phyloP scores from a whole-genome alignment of 2,329 filamentous ascomycete genomes.

The Erysiphe pulchra region DNA sequence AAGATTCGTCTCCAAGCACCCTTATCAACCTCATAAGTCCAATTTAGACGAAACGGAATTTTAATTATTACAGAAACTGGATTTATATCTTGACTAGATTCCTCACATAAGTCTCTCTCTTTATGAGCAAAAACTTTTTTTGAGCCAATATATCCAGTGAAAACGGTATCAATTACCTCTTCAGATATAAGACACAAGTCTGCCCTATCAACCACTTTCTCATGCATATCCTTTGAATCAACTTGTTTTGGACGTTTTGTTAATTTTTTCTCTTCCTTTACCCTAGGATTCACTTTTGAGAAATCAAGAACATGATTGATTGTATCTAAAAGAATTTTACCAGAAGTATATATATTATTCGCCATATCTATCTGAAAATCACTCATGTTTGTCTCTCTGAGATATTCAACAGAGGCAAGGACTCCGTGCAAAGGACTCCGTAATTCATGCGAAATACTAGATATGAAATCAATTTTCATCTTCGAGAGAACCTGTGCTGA shows the following conservation, averaged over 20 bases:
- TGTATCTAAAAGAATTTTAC: slow-evolving; percentile 25
- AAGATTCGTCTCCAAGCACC: slow-evolving; percentile 25
- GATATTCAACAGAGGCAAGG: slow-evolving; percentile 24
- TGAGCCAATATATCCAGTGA: slow-evolving; percentile 8
- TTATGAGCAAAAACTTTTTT: slow-evolving; percentile 8
- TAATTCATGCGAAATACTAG: slow-evolving; percentile 34
- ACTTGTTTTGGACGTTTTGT: slow-evolving; percentile 3
- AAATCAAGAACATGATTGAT: slow-evolving; percentile 27
- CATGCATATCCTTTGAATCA: slow-evolving; percentile 2
- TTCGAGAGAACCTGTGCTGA: slow-evolving; percentile 16
- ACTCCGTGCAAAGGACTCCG: slow-evolving; percentile 35
- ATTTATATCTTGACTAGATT: slow-evolving; percentile 1
- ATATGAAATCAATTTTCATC: slow-evolving; percentile 25
- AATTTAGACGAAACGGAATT: slow-evolving; percentile 21
- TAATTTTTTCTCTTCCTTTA: slow-evolving; percentile 6
- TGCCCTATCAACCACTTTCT: slow-evolving; percentile 6
- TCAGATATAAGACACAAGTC: slow-evolving; percentile 11
- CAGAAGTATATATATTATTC: slow-evolving; percentile 24
- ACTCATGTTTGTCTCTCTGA: slow-evolving; percentile 24
- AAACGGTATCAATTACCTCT: slow-evolving; percentile 13
- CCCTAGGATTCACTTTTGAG: slow-evolving; percentile 23
- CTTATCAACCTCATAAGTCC: slow-evolving; percentile 27
- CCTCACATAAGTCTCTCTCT: slow-evolving; percentile 2
- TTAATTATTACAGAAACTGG: slow-evolving; percentile 23
- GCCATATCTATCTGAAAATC: slow-evolving; percentile 21